Evolutionary conservation across 768 basidiomycete species (phyloP), one percentile per base, ranked within the genome.

Genomic region (Kwoniella botswanensis): DNA sequence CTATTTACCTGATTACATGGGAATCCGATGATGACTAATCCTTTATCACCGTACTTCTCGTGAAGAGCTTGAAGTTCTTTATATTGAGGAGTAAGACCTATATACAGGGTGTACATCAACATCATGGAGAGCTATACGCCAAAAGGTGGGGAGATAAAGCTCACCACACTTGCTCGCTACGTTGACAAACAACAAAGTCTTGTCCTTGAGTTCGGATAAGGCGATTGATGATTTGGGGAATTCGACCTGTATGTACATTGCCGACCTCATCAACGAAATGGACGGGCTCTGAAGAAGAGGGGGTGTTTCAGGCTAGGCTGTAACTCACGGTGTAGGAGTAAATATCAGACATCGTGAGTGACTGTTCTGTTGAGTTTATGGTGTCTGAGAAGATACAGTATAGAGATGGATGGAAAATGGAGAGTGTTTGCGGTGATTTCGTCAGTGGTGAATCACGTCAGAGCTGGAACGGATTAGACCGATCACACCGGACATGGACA

Each of bases 1-100:
- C 6, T 7, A 63, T 72, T 41, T 42, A 81, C 80, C 74, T 83
- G 82, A 69, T 84, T 83, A 56, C 77, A 81, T 7, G 83, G 83
- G 76, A 84, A 84, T 2, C 82, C 83, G 65, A 83, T 66, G 63
- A 81, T 79, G 55, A 75, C 77, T 46, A 84, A 66, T 7, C 82
- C 83, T 46, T 82, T 76, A 21, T 70, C 66, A 1, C 73, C 66
- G 74, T 84, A 79, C 65, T 81, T 81, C 67, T 82, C 77, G 63
- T 83, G 76, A 29, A 84, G 60, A 7, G 74, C 78, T 69, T 84
- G 82, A 21, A 84, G 71, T 26, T 76, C 76, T 56, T 80, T 80
- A 78, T 84, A 84, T 60, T 83, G 81, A 5, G 80, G 81, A 4
- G 83, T 84, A 24, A 82, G 71, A 22, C 80, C 80, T 81, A 58